Evolutionary conservation across 2,329 filamentous ascomycete species (phyloP), one percentile per base, ranked within the genome.

Genomic region (Pezicula carpinea): DNA sequence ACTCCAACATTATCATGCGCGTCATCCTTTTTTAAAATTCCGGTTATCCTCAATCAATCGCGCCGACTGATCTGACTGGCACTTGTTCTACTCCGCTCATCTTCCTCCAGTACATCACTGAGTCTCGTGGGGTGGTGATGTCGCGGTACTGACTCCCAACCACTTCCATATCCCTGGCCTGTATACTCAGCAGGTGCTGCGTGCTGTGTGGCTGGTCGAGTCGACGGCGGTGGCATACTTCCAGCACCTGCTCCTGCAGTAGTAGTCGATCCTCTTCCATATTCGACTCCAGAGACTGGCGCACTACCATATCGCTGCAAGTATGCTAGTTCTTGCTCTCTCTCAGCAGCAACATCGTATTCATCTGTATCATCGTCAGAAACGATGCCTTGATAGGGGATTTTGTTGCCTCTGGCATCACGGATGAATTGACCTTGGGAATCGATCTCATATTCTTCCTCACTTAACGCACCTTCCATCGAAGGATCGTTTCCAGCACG

Each of bases 81-180:
- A 56, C 85, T 87, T 13, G 85, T 88, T 18, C 86, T 79, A 62
- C 86, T 88, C 43, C 82, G 76, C 67, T 95, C 89, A 56, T 93
- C 88, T 53, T 95, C 85, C 61, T 89, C 89, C 61, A 93, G 76
- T 22, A 96, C 90, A 67, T 95, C 90, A 64, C 89, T 95, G 53
- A 96, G 72, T 47, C 91, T 75, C 7, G 90, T 95, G 0, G 90
- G 90, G 67, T 96, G 89, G 56, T 93, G 88, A 66, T 95, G 90
- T 47, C 83, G 78, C 19, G 85, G 83, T 53, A 89, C 72, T n/a
- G 70, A 68, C 53, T 93, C 87, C 88, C 89, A 95, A 1, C 79
- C 77, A 6, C 73, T 66, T n/a, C 73, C 82, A 66, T 83, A 89
- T 18, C 77, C 82, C 38, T 79, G 70, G 38, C 83, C 85, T 5